Percentiles rank a stretch among this genome's conserved stretches.
phyloP scores from a whole-genome alignment of 2,329 filamentous ascomycete species.

The Verticillium zaregamsianum region DNA sequence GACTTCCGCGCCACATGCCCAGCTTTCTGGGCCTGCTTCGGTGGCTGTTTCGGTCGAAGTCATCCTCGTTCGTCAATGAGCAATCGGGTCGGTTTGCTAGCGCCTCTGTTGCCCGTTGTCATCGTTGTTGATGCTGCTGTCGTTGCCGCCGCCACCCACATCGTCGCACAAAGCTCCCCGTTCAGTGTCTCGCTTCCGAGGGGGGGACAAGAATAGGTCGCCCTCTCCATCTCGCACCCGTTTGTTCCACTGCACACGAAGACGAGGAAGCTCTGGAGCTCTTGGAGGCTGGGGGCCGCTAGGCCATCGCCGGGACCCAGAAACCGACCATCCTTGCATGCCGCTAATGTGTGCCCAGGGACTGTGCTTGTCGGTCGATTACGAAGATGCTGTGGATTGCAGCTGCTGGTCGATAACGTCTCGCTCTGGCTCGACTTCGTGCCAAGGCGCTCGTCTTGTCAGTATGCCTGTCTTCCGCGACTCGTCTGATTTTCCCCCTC shows the following conservation, averaged over 20 bases:
- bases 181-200: not conserved
- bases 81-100: not conserved
- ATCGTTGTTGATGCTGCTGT: not conserved
- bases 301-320: not conserved
- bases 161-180: not conserved
- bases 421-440: not conserved
- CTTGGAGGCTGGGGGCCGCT: not conserved
- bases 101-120: not conserved
- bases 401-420: not conserved
- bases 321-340: not conserved
- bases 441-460: not conserved
- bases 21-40: not conserved
- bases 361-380: not conserved
- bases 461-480: not conserved
- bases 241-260: not conserved
- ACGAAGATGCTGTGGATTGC: not conserved
- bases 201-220: not conserved
- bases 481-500: not conserved
- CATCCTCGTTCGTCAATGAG: not conserved
- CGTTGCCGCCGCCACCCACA: not conserved
- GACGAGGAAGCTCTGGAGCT: not conserved
- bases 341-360: not conserved
- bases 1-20: not conserved
- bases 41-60: not conserved
- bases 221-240: not conserved